phyloP scores from a whole-genome alignment of 106 monocot genomes.

The Acorus gramineus region DNA sequence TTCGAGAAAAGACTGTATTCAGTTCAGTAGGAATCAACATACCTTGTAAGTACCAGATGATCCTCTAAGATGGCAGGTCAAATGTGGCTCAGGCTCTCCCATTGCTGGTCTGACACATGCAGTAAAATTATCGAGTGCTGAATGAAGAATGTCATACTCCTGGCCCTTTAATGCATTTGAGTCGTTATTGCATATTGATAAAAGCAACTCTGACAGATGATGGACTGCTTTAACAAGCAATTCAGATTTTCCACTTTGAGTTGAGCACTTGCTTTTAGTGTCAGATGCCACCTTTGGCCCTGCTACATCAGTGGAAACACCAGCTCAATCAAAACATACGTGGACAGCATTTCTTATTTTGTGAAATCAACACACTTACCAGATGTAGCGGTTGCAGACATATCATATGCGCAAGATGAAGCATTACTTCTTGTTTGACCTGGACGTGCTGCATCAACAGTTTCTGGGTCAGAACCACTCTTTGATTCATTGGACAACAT shows the following conservation, averaged over 20 bases:
- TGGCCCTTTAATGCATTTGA: slow-evolving; percentile 8
- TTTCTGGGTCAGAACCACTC: not conserved
- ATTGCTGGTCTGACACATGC: not conserved
- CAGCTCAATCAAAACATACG: too few relatives aligned
- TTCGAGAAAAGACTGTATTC: too few relatives aligned
- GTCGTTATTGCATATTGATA: slow-evolving; percentile 4
- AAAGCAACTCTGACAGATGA: slow-evolving; percentile 17
- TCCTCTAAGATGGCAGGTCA: too few relatives aligned
- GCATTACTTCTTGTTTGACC: slow-evolving; percentile 4
- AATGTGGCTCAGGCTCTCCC: too few relatives aligned
- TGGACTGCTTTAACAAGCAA: slow-evolving; percentile 34
- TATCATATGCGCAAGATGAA: slow-evolving; percentile 1
- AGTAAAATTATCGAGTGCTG: slow-evolving; percentile 19
- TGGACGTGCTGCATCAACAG: slow-evolving; percentile 1
- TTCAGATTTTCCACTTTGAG: slow-evolving; percentile 5
- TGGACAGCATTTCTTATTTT: too few relatives aligned
- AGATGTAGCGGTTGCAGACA: not conserved
- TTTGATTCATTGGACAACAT: slow-evolving; percentile 3
- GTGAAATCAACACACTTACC: not conserved
- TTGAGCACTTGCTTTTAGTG: slow-evolving; percentile 2
- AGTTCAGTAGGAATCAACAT: too few relatives aligned
- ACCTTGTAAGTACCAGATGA: too few relatives aligned
- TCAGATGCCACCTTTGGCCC: not conserved
- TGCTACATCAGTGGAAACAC: not conserved
- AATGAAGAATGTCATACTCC: slow-evolving; percentile 20